Percentiles rank a stretch among this genome's conserved stretches.
Evolutionary conservation across 768 basidiomycete species (phyloP).

Genomic region (Tubosaeta brunneosetosa): DNA sequence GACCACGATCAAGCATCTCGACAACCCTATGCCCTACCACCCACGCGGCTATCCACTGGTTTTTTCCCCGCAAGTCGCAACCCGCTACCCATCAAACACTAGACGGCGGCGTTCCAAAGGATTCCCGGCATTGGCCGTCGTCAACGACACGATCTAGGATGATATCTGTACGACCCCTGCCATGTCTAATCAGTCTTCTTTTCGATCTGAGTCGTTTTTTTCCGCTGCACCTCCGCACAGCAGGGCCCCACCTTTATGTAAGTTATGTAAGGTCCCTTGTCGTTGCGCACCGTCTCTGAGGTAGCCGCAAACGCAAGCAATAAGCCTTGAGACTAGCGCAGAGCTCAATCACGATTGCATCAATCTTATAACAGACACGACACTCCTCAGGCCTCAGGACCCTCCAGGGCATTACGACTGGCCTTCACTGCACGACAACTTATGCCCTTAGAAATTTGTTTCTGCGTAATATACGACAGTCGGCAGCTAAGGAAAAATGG

Average conservation of each 20-base stretch:
- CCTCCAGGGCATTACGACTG: conserved; percentile 19
- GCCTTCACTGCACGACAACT: conserved; percentile 18
- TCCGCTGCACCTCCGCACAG: conserved; percentile 6
- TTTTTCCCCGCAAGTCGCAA: too few relatives aligned
- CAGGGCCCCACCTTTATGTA: conserved; percentile 1
- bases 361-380: conserved; percentile 23
- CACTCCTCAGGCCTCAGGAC: conserved; percentile 18
- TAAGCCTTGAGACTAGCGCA: neutral
- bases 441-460: conserved; percentile 16
- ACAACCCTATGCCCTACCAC: too few relatives aligned
- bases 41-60: too few relatives aligned
- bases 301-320: conserved; percentile 6
- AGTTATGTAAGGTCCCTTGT: conserved; percentile 5
- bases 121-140: too few relatives aligned
- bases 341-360: conserved; percentile 21
- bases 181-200: too few relatives aligned
- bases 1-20: too few relatives aligned
- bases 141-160: too few relatives aligned
- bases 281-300: conserved; percentile 3
- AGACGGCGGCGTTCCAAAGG: too few relatives aligned
- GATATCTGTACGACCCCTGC: too few relatives aligned
- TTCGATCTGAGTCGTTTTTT: conserved; percentile 3
- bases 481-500: conserved; percentile 1
- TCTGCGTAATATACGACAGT: conserved; percentile 4
- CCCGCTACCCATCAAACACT: too few relatives aligned